Evolutionary conservation across 495 filamentous ascomycete species (phyloP).

Genomic region (Xylaria scruposa): DNA sequence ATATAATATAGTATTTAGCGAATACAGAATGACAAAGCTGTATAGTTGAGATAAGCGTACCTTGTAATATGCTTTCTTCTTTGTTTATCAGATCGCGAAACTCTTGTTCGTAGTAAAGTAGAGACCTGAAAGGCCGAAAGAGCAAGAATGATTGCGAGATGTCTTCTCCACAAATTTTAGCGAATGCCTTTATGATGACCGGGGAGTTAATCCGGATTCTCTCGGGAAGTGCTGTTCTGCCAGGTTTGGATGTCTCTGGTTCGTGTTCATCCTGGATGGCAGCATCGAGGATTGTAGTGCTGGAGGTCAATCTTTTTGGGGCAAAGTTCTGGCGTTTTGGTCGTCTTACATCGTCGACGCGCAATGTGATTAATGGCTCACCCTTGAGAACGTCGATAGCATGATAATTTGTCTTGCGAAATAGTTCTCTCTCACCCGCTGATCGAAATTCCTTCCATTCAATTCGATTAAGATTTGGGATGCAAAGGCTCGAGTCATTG

Average conservation of each 20-base stretch:
- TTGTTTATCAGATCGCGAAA: too few species aligned
- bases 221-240: background rate
- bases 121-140: background rate
- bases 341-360: background rate
- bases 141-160: background rate
- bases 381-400: slow-evolving; percentile 9
- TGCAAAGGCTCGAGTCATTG: slow-evolving; percentile 4
- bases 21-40: too few species aligned
- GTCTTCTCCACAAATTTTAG: background rate
- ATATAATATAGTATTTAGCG: too few species aligned
- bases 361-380: slow-evolving; percentile 1
- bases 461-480: background rate
- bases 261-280: too few species aligned
- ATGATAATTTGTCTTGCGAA: slow-evolving; percentile 2
- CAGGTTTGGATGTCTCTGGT: background rate
- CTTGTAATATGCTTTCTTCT: too few species aligned
- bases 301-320: background rate
- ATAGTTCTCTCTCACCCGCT: background rate
- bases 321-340: background rate
- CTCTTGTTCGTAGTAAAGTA: too few species aligned
- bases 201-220: slow-evolving; percentile 7
- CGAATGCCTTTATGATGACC: background rate
- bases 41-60: too few species aligned
- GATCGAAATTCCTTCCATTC: background rate
- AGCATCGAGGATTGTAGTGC: background rate